Evolutionary conservation across 371 early-diverging fungal species (phyloP).

Genomic region (Mortierella sp.): DNA sequence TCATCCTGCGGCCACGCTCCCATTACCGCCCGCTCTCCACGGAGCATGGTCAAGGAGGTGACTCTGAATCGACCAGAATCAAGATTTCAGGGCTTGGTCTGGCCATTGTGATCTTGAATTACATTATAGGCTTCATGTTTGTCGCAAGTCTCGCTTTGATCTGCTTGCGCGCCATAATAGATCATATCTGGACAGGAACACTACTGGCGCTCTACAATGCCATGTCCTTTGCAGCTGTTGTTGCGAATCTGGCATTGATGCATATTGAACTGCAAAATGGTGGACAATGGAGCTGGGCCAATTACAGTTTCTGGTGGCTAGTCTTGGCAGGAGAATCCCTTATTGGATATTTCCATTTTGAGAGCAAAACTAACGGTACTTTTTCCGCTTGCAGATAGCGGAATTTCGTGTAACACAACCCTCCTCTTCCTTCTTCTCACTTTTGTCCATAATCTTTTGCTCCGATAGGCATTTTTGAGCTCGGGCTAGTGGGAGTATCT

Average conservation of each 20-base stretch:
- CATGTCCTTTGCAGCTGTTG: conserved; percentile 27
- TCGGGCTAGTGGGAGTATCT: conserved; percentile 23
- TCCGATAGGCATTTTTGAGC: neutral
- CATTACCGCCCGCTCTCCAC: conserved; percentile 41
- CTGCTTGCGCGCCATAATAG: conserved; percentile 38
- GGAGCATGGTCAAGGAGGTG: conserved; percentile 8
- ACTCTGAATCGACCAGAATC: neutral
- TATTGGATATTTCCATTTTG: conserved; percentile 35
- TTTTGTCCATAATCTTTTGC: neutral
- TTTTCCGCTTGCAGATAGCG: neutral
- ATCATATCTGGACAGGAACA: conserved; percentile 43
- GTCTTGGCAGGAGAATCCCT: conserved; percentile 42
- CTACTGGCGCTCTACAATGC: conserved; percentile 37
- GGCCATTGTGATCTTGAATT: conserved; percentile 25
- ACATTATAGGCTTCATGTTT: conserved; percentile 22
- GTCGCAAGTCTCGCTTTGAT: conserved; percentile 28
- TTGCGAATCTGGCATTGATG: conserved; percentile 37
- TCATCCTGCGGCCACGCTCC: conserved; percentile 36
- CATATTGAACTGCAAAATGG: conserved; percentile 27
- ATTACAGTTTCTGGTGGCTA: conserved; percentile 51
- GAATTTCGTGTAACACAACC: neutral
- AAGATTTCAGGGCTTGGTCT: conserved; percentile 15
- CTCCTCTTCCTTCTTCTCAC: neutral
- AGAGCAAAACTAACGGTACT: neutral
- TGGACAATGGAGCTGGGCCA: conserved; percentile 55